phyloP scores from a whole-genome alignment of 2,329 filamentous ascomycete genomes.

The Penicillium sp. region DNA sequence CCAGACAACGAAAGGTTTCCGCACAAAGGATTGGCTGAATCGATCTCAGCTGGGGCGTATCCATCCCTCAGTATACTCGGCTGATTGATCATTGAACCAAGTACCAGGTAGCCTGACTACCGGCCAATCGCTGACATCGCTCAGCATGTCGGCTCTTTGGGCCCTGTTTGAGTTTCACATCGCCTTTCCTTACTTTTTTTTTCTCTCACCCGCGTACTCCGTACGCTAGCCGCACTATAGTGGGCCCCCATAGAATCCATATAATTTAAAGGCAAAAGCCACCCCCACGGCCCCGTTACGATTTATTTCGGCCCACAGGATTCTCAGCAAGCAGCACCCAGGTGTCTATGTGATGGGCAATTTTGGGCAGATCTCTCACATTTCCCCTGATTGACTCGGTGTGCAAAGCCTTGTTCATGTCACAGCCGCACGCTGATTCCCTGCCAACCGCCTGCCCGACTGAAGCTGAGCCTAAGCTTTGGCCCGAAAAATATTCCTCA shows the following conservation, averaged over 20 bases:
- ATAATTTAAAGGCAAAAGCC: slow-evolving; percentile 4
- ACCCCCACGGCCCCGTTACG: not conserved
- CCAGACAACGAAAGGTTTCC: not conserved
- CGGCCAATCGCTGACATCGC: slow-evolving; percentile 18
- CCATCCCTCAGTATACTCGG: slow-evolving; percentile 6
- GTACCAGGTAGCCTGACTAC: not conserved
- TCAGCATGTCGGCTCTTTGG: slow-evolving; percentile 15
- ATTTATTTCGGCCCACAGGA: slow-evolving; percentile 2
- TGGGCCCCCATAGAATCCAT: not conserved
- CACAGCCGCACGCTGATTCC: slow-evolving; percentile 10
- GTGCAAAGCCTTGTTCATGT: slow-evolving; percentile 13
- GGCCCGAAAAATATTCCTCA: not conserved
- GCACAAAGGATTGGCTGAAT: not conserved
- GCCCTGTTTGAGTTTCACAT: slow-evolving; percentile 21
- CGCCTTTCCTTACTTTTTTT: slow-evolving; percentile 5
- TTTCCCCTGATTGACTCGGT: slow-evolving; percentile 5
- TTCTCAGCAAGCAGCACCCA: not conserved
- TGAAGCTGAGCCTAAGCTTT: not conserved
- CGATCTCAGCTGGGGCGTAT: not conserved
- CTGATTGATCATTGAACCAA: not conserved
- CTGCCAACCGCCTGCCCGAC: not conserved
- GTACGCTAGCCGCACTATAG: slow-evolving; percentile 3
- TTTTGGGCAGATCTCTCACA: not conserved
- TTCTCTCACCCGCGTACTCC: not conserved
- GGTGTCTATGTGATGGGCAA: slow-evolving; percentile 7